Conservation (phyloP, 805 yeast genomes). For the Hanseniaspora jakobsenii region DNA sequence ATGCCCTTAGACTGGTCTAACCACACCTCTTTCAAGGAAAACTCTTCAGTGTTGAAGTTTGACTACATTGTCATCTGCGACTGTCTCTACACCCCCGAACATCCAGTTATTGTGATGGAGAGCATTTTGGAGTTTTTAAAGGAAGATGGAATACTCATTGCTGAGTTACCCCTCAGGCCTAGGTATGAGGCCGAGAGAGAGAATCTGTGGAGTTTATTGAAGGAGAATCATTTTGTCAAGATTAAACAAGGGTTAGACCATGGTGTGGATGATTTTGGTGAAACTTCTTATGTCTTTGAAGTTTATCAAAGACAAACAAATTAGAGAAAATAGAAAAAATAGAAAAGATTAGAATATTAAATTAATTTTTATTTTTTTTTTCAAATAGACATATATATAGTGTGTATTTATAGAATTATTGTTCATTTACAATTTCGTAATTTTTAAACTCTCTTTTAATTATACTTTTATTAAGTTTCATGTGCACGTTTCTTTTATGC, state of each 20-base stretch:
- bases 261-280: constrained; percentile 83
- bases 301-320: constrained; percentile 2
- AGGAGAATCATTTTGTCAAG: constrained; percentile 25
- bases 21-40: constrained; percentile 34
- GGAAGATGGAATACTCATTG: constrained; percentile 33
- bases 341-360: no score
- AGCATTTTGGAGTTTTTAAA: constrained; percentile 43
- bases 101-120: constrained; percentile 59
- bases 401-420: no score
- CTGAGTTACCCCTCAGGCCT: constrained; percentile 67
- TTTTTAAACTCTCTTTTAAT: no score
- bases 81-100: constrained; percentile 74
- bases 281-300: constrained; percentile 35
- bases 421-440: no score
- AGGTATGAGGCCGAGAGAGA: constrained; percentile 56
- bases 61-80: constrained; percentile 66
- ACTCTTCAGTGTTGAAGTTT: constrained; percentile 30
- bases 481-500: constrained; percentile 45
- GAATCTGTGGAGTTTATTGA: constrained; percentile 44
- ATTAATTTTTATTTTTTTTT: no score
- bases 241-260: constrained; percentile 35
- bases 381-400: no score
- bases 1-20: constrained; percentile 68
- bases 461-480: constrained; percentile 45
- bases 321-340: neutral